phyloP scores from a whole-genome alignment of 1,284 basidiomycete species.

The Austroboletus novae-zelandiae region DNA sequence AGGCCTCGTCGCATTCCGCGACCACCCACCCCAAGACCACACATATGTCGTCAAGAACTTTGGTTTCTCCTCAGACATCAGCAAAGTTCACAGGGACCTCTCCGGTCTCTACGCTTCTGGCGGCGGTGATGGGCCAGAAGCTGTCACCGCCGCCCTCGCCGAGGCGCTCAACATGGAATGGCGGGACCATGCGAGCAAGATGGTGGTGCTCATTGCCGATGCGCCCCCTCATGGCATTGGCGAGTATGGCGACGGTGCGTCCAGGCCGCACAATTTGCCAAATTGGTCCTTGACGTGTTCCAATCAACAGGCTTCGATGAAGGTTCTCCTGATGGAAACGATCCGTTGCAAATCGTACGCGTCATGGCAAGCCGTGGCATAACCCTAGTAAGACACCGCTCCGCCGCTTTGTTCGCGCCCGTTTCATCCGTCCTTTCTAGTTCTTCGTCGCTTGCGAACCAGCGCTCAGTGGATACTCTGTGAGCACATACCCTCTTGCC shows the following conservation, averaged over 20 bases:
- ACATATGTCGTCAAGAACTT: slow-evolving; percentile 92
- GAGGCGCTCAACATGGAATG: slow-evolving; percentile 90
- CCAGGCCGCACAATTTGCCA: not conserved
- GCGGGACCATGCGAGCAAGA: slow-evolving; percentile 88
- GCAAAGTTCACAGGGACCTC: slow-evolving; percentile 83
- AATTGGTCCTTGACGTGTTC: slow-evolving; percentile 14
- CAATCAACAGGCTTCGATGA: slow-evolving; percentile 73
- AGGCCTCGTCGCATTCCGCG: slow-evolving; percentile 87
- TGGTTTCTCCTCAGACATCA: slow-evolving; percentile 91
- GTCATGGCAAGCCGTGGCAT: slow-evolving; percentile 90
- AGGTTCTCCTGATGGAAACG: slow-evolving; percentile 89
- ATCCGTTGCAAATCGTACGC: slow-evolving; percentile 87
- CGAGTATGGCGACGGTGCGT: slow-evolving; percentile 86
- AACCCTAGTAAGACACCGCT: slow-evolving; percentile 58
- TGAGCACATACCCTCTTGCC: slow-evolving; percentile 40
- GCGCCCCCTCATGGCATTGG: slow-evolving; percentile 96
- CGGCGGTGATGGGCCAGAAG: slow-evolving; percentile 97
- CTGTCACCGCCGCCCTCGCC: slow-evolving; percentile 91
- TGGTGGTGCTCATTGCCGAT: slow-evolving; percentile 95
- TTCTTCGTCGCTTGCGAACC: slow-evolving; percentile 99
- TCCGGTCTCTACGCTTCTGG: slow-evolving; percentile 88
- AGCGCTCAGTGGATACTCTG: slow-evolving; percentile 89
- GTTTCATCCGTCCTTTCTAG: slow-evolving; percentile 38
- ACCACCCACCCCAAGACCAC: slow-evolving; percentile 95
- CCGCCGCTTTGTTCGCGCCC: not conserved